A percentile compares a stretch with the other conserved stretches of the same genome.
These are phyloP conservation scores for Vararia minispora DNA, from an alignment of 768 basidiomycete species.

Conservation along the genomic window DNA sequence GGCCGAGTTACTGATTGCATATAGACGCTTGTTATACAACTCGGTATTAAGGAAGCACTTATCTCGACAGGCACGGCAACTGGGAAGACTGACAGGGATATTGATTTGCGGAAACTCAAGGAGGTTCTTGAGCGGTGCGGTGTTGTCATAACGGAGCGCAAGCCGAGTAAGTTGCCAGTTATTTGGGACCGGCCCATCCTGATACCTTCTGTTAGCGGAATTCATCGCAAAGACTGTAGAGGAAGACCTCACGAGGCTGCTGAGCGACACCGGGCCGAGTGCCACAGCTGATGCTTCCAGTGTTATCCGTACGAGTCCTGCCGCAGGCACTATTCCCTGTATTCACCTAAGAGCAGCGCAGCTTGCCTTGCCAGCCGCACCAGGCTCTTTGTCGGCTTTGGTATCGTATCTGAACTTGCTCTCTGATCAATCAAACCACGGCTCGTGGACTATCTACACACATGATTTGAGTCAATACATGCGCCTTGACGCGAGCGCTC, in stretches of 20 bases:
- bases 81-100: slow-evolving; percentile 69
- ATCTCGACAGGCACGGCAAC: slow-evolving; percentile 63
- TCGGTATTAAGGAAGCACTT: slow-evolving; percentile 95
- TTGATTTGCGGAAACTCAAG: slow-evolving; percentile 80
- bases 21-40: slow-evolving; percentile 89
- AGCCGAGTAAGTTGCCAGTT: slow-evolving; percentile 48
- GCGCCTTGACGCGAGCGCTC: slow-evolving; percentile 90
- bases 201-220: slow-evolving; percentile 45
- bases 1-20: background rate
- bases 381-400: slow-evolving; percentile 72
- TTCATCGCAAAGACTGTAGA: slow-evolving; percentile 33
- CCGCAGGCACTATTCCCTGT: background rate
- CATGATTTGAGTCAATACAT: slow-evolving; percentile 94
- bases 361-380: slow-evolving; percentile 63
- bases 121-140: slow-evolving; percentile 84
- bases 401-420: slow-evolving; percentile 75
- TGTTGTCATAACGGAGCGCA: slow-evolving; percentile 83
- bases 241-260: slow-evolving; percentile 12
- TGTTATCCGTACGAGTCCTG: slow-evolving; percentile 6
- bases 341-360: slow-evolving; percentile 41
- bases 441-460: slow-evolving; percentile 66
- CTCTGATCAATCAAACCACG: slow-evolving; percentile 66
- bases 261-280: background rate
- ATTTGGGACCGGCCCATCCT: background rate
- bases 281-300: slow-evolving; percentile 3